These are phyloP conservation scores for Scleroderma citrinum DNA, from an alignment of 768 basidiomycete genomes.

Conservation along the genomic window DNA sequence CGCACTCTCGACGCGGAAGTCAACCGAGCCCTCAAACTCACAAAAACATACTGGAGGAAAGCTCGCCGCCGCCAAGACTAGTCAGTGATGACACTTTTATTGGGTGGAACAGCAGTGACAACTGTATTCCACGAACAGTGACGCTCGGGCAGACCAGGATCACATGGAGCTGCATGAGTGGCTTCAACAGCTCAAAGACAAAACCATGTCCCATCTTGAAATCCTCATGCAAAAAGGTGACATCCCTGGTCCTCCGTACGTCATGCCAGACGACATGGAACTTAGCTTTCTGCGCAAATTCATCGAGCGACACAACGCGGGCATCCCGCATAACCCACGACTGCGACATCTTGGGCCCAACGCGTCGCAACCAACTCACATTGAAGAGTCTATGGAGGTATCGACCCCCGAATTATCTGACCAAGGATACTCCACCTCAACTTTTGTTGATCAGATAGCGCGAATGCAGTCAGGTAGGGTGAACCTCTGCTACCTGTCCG, in stretches of 20 bases:
- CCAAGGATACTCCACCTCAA: conserved; percentile 25
- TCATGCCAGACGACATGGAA: conserved; percentile 76
- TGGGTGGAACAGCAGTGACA: conserved; percentile 5
- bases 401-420: conserved; percentile 31
- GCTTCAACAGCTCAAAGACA: conserved; percentile 83
- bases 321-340: conserved; percentile 75
- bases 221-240: conserved; percentile 85
- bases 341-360: conserved; percentile 47
- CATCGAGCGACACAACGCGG: conserved; percentile 71
- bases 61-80: conserved; percentile 75
- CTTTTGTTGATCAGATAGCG: conserved; percentile 29
- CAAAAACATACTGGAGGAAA: conserved; percentile 85
- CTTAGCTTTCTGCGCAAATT: conserved; percentile 76
- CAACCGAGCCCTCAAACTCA: conserved; percentile 73
- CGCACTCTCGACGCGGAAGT: conserved; percentile 73
- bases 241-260: conserved; percentile 76
- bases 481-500: neutral
- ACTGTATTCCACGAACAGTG: conserved; percentile 22
- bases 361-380: conserved; percentile 24
- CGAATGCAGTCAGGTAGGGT: conserved; percentile 30
- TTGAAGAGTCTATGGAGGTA: conserved; percentile 30
- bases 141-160: conserved; percentile 79
- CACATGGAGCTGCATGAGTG: conserved; percentile 88
- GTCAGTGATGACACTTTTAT: conserved; percentile 14
- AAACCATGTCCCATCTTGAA: conserved; percentile 83